Evolutionary conservation across 208 protist genomes (phyloP).

Genomic region (Trypanosoma vivax): DNA sequence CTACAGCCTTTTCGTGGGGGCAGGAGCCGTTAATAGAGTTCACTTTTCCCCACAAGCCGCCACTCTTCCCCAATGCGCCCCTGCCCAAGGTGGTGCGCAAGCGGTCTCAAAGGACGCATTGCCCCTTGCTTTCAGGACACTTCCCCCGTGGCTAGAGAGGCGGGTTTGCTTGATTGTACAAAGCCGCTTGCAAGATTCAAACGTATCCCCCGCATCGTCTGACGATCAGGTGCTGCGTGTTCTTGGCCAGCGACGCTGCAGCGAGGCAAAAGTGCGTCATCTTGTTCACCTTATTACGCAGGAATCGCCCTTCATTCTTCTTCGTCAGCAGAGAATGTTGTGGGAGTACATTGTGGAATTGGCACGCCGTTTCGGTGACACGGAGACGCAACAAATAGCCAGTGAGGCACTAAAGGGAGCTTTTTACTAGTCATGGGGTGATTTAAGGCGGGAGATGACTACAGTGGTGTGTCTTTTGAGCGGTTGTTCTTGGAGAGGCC

Average conservation of each 20-base stretch:
- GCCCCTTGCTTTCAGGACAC: not conserved
- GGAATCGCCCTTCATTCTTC: constrained; percentile 26
- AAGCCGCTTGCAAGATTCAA: constrained; percentile 13
- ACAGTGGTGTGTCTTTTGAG: no score
- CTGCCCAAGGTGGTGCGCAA: not conserved
- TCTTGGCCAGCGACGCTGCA: constrained; percentile 50
- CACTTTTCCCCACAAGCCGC: constrained; percentile 20
- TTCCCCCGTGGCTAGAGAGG: constrained; percentile 42
- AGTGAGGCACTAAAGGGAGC: constrained; percentile 17
- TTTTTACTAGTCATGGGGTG: constrained; percentile 22
- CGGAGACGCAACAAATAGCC: constrained; percentile 20
- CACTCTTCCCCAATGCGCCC: not conserved
- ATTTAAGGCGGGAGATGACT: not conserved
- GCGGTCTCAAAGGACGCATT: not conserved
- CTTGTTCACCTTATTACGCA: constrained; percentile 26
- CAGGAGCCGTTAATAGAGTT: constrained; percentile 25
- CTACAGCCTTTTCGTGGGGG: constrained; percentile 51
- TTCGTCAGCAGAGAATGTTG: constrained; percentile 27
- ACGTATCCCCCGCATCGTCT: constrained; percentile 19
- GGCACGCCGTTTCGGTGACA: constrained; percentile 35
- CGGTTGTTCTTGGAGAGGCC: no score
- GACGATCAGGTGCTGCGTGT: constrained; percentile 43
- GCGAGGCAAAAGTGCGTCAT: constrained; percentile 36
- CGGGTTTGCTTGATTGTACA: constrained; percentile 21
- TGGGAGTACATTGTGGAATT: constrained; percentile 41